Conservation (phyloP, 2,329 filamentous ascomycete species). For the Ilyonectria destructans region DNA sequence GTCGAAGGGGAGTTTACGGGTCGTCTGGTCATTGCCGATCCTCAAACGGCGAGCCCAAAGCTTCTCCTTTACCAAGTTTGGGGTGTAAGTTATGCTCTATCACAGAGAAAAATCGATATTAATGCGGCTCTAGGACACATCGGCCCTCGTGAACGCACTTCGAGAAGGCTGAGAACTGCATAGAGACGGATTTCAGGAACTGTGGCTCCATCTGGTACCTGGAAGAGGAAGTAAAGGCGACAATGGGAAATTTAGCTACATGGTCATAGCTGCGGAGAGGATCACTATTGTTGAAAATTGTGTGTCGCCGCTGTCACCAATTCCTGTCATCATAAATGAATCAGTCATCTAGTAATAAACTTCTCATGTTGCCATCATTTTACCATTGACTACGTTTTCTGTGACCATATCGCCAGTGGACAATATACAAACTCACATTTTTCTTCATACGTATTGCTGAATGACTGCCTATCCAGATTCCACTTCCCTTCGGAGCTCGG, state of each 20-base stretch:
- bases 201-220: not conserved
- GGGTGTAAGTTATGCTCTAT: not conserved
- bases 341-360: no score
- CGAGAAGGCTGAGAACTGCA: not conserved
- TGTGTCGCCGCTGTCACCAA: no score
- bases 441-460: not conserved
- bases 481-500: not conserved
- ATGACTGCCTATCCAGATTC: not conserved
- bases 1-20: constrained; percentile 19
- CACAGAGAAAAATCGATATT: no score
- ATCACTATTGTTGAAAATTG: no score
- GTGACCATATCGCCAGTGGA: no score
- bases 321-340: no score
- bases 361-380: no score
- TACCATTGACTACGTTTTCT: no score
- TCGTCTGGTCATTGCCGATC: constrained; percentile 4
- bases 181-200: not conserved
- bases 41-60: not conserved
- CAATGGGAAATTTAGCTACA: no score
- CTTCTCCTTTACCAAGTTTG: constrained; percentile 16
- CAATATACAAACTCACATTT: not conserved
- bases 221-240: not conserved
- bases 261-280: no score
- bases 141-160: constrained; percentile 5
- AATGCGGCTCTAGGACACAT: constrained; percentile 1